Base-by-base conservation (phyloP, 441 rosid species). In the Gossypium armourianum region DNA sequence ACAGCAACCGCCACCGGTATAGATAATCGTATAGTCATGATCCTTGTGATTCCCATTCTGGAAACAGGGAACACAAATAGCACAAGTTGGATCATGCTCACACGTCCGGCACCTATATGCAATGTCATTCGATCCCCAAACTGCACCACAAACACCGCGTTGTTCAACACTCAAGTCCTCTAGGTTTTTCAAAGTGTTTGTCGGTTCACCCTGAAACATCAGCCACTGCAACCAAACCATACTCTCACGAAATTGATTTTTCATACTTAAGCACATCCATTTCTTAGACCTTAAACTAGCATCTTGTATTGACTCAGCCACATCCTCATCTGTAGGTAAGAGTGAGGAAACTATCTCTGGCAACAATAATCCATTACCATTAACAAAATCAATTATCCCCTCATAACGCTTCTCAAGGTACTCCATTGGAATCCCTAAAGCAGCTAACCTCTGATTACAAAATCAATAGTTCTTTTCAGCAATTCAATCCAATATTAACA, bases 71-170 rank as follows among this genome's bases (percentile, higher is more conserved):
- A 89, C 96, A 32, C 99, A 95, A 72, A 95, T 92, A 29, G 97
- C 99, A 85, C 99, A 95, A 36, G 96, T 92, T 0, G 97, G 90
- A 62, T 92, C 99, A 74, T 84, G 85, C 75, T 89, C 96, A 57
- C 99, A 95, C 0, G 98, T 90, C 75, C 88, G 77, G 76, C 99
- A 95, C 78, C 85, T 81, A 78, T 88, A 95, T 3, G 99, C 99
- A 71, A 95, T 83, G 78, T 95, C 99, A 84, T 86, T 84, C 24
- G 58, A 74, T 62, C 97, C 98, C 99, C 97, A 95, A 69, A 95
- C 98, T 5, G 95, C 87, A 19, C 92, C 99, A 79, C 99, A 95
- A 74, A 95, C 98, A 74, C 96, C 99, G 13, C 93, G 90, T 77
- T 83, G 87, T 36, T 87, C 90, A 65, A 57, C 69, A 76, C 84